Percentiles rank a stretch among this genome's conserved stretches.
Evolutionary conservation across 225 moss, liverwort and hornwort species (phyloP).

Genomic region (Anthoceros angustus): DNA sequence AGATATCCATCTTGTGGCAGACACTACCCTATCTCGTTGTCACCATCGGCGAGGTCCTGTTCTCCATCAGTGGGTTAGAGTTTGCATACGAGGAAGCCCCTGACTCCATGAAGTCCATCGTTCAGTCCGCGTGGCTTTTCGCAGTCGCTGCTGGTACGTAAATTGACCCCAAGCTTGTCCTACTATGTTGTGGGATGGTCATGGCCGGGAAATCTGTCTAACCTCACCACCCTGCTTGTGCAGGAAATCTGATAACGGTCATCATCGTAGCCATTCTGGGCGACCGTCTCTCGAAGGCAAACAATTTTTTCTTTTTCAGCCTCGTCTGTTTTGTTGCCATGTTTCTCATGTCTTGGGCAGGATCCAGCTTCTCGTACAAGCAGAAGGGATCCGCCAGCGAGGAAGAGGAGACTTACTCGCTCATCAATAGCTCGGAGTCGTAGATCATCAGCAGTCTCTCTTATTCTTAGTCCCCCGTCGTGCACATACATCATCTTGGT

Average conservation of each 20-base stretch:
- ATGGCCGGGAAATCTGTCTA: background rate
- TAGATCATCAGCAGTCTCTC: no score
- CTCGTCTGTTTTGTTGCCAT: slow-evolving; percentile 52
- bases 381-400: background rate
- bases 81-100: slow-evolving; percentile 92
- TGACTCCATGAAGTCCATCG: slow-evolving; percentile 79
- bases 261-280: slow-evolving; percentile 67
- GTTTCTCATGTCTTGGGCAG: slow-evolving; percentile 50
- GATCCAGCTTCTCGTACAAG: slow-evolving; percentile 53
- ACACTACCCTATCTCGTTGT: slow-evolving; percentile 54
- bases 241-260: slow-evolving; percentile 89
- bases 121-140: slow-evolving; percentile 79
- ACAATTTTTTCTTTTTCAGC: slow-evolving; percentile 70
- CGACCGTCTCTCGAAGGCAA: slow-evolving; percentile 42
- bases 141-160: slow-evolving; percentile 62
- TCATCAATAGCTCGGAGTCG: no score
- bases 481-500: no score
- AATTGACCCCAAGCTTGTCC: background rate
- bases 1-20: slow-evolving; percentile 74
- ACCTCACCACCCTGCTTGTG: background rate
- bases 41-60: slow-evolving; percentile 88
- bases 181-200: background rate
- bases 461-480: no score
- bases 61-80: slow-evolving; percentile 88
- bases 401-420: no score